Percentiles rank a stretch among this genome's conserved stretches.
phyloP scores from a whole-genome alignment of 2,329 filamentous ascomycete genomes.

The Orbilia blumenaviensis region DNA sequence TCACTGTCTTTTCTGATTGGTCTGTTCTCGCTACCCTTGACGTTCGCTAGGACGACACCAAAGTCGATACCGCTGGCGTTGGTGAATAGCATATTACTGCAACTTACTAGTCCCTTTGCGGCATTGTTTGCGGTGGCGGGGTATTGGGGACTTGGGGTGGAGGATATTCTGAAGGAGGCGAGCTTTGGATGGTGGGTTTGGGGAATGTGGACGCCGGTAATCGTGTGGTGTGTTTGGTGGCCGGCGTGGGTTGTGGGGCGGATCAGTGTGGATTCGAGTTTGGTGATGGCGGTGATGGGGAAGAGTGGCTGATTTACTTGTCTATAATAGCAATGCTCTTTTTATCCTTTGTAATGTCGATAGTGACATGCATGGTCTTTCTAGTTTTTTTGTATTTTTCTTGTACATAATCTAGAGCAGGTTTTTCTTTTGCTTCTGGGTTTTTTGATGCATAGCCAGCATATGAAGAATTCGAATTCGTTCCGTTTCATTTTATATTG shows the following conservation, averaged over 20 bases:
- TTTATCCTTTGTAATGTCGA: background rate
- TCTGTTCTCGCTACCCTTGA: conserved; percentile 77
- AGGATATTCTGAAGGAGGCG: conserved; percentile 73
- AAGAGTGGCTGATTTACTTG: conserved; percentile 47
- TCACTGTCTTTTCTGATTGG: conserved; percentile 86
- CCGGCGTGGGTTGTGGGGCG: conserved; percentile 79
- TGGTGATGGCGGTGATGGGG: conserved; percentile 63
- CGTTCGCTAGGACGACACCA: conserved; percentile 71
- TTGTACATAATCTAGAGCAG: background rate
- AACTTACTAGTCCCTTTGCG: conserved; percentile 70
- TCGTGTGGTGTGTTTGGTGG: conserved; percentile 97
- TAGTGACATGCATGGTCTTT: background rate
- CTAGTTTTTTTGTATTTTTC: background rate
- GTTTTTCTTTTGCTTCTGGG: background rate
- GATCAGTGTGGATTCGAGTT: conserved; percentile 52
- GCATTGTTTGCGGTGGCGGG: conserved; percentile 66
- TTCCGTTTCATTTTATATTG: too few species aligned
- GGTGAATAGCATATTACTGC: conserved; percentile 67
- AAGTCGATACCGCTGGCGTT: conserved; percentile 60
- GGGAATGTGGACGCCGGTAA: conserved; percentile 86
- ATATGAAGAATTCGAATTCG: too few species aligned
- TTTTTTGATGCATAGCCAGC: too few species aligned
- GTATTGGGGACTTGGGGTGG: conserved; percentile 65
- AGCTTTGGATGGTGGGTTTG: conserved; percentile 89
- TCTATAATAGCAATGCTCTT: background rate